phyloP scores from a whole-genome alignment of 2,329 filamentous ascomycete genomes.

The Pseudonectria foliicola region DNA sequence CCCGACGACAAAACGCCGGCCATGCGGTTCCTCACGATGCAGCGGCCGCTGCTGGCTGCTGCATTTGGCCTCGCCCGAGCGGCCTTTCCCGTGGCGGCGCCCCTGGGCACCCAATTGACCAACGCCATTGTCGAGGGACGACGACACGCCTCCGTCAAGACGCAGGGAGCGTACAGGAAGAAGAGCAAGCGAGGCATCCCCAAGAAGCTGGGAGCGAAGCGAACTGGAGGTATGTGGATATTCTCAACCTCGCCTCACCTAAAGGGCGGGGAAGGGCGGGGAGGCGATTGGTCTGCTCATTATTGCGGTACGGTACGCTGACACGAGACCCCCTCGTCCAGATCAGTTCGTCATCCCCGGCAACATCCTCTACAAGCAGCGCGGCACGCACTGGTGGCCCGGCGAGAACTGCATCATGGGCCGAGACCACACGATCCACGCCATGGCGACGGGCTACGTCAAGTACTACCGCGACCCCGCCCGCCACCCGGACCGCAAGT shows the following conservation, averaged over 20 bases:
- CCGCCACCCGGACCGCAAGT: slow-evolving; percentile 78
- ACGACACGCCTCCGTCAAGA: slow-evolving; percentile 52
- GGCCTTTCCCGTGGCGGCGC: slow-evolving; percentile 13
- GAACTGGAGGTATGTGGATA: slow-evolving; percentile 63
- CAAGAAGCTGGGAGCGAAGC: slow-evolving; percentile 92
- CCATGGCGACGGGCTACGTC: slow-evolving; percentile 79
- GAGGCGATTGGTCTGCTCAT: background rate
- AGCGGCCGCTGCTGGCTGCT: slow-evolving; percentile 39
- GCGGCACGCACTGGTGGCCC: slow-evolving; percentile 88
- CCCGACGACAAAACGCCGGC: slow-evolving; percentile 22
- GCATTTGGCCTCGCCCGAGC: slow-evolving; percentile 24
- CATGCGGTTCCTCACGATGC: slow-evolving; percentile 42
- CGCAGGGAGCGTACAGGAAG: slow-evolving; percentile 62
- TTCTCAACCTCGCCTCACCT: too few relatives aligned
- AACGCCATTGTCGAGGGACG: slow-evolving; percentile 41
- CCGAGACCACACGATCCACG: slow-evolving; percentile 92
- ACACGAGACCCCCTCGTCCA: slow-evolving; percentile 27
- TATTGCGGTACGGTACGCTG: too few relatives aligned
- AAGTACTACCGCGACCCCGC: slow-evolving; percentile 91
- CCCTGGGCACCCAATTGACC: slow-evolving; percentile 24
- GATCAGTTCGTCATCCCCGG: slow-evolving; percentile 91
- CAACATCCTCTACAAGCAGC: slow-evolving; percentile 97
- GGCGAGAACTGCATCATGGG: slow-evolving; percentile 95
- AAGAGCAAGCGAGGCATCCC: slow-evolving; percentile 52
- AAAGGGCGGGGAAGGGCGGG: too few relatives aligned